Percentiles rank a stretch among this genome's conserved stretches.
Conservation (phyloP, 2,329 filamentous ascomycete genomes). For the Penicillium hesseltinei region DNA sequence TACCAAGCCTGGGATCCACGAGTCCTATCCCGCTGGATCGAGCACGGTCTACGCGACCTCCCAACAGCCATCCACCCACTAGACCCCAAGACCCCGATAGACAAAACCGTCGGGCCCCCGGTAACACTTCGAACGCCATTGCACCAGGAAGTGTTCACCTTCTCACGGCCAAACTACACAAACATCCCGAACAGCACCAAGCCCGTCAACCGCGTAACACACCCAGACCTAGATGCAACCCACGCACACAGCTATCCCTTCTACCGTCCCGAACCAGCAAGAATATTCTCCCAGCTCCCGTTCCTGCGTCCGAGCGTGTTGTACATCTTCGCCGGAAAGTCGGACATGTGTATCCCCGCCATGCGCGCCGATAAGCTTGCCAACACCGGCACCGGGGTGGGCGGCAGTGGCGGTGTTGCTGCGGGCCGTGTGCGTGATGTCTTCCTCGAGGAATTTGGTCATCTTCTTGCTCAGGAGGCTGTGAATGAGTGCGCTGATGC, state of each 20-base stretch:
- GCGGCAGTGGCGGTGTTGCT: constrained; percentile 55
- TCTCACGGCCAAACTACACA: constrained; percentile 53
- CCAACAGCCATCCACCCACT: constrained; percentile 56
- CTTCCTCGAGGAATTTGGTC: constrained; percentile 64
- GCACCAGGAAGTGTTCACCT: constrained; percentile 73
- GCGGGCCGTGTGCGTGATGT: constrained; percentile 67
- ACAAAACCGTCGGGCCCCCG: constrained; percentile 35
- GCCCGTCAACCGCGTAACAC: constrained; percentile 43
- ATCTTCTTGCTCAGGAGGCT: constrained; percentile 81
- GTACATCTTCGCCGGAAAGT: constrained; percentile 47
- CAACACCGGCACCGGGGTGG: constrained; percentile 39
- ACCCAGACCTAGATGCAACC: constrained; percentile 45
- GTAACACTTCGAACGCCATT: constrained; percentile 76
- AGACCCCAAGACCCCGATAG: constrained; percentile 14
- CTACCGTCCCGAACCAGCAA: constrained; percentile 44
- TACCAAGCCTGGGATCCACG: constrained; percentile 80
- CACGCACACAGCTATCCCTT: constrained; percentile 38
- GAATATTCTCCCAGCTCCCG: constrained; percentile 41
- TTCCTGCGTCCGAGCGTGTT: constrained; percentile 47
- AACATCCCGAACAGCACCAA: constrained; percentile 52
- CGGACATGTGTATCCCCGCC: constrained; percentile 40
- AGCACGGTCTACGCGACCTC: constrained; percentile 71
- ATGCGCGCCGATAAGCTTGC: constrained; percentile 44
- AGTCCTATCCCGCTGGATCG: constrained; percentile 71
- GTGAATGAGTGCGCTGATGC: constrained; percentile 64